These are phyloP conservation scores for Kockiozyma suomiensis DNA, from an alignment of 805 yeast species.

Conservation along the genomic window DNA sequence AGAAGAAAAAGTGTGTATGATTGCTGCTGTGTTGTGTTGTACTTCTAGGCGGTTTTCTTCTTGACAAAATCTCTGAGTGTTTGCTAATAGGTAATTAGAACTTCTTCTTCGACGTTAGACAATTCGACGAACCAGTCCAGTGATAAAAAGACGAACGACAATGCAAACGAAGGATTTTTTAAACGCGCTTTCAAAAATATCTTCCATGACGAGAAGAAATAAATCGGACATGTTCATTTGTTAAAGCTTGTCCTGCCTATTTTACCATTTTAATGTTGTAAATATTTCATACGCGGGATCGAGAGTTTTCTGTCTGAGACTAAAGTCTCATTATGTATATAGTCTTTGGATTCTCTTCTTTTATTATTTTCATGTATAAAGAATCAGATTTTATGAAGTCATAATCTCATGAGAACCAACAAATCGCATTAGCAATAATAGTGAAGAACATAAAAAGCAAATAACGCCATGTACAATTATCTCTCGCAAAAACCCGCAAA, in stretches of 20 bases:
- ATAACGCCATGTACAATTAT: too few species aligned
- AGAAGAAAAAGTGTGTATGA: background rate
- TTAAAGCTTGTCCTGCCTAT: background rate
- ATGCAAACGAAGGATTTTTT: slow-evolving; percentile 17
- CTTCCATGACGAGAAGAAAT: slow-evolving; percentile 17
- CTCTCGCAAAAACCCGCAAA: too few species aligned
- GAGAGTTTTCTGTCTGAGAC: background rate
- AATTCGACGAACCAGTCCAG: background rate
- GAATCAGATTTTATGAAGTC: background rate
- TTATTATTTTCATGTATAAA: background rate
- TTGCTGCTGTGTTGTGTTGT: background rate
- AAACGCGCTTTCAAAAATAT: slow-evolving; percentile 26
- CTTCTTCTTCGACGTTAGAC: slow-evolving; percentile 7
- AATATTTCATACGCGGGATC: background rate
- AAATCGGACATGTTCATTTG: background rate
- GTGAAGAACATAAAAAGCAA: background rate
- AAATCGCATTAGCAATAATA: background rate
- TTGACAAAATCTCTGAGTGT: background rate
- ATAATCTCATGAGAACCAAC: background rate
- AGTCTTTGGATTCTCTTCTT: background rate
- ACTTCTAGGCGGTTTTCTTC: background rate
- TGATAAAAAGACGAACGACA: background rate
- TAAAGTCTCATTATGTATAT: background rate
- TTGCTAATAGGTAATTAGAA: background rate
- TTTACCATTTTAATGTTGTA: background rate